Percentiles rank a stretch among this genome's conserved stretches.
Evolutionary conservation across 192 early-diverging fungal genomes (phyloP).

Genomic region (Coemansia sp.): DNA sequence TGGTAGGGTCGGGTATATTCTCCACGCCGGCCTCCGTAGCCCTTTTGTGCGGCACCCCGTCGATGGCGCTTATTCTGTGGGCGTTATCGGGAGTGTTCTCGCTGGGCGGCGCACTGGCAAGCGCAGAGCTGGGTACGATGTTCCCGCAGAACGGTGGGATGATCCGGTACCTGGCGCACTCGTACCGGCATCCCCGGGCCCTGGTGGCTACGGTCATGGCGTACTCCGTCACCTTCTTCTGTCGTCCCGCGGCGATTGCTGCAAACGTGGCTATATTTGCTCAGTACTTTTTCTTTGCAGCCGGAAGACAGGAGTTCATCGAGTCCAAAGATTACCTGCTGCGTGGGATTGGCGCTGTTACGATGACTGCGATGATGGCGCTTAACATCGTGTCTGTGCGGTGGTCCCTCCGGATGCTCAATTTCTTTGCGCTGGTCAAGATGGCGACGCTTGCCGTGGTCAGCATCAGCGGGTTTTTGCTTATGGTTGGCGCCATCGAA

Average conservation of each 20-base stretch:
- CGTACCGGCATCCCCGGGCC: conserved; percentile 54
- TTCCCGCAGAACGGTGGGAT: conserved; percentile 89
- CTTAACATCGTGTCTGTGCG: conserved; percentile 67
- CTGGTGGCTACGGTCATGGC: conserved; percentile 58
- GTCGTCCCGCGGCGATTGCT: conserved; percentile 54
- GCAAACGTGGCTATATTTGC: conserved; percentile 54
- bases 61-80: conserved; percentile 73
- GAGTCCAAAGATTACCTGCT: conserved; percentile 37
- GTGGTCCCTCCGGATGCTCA: conserved; percentile 65
- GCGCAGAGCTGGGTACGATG: conserved; percentile 86
- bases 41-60: conserved; percentile 63
- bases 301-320: conserved; percentile 23
- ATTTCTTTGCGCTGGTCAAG: conserved; percentile 71
- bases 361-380: conserved; percentile 58
- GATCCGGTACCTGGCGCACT: conserved; percentile 77
- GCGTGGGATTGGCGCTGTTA: conserved; percentile 58
- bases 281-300: conserved; percentile 58
- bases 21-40: conserved; percentile 75
- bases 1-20: conserved; percentile 81
- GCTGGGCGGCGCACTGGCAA: conserved; percentile 79
- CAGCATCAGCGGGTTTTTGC: conserved; percentile 68
- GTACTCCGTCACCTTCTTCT: conserved; percentile 58
- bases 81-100: conserved; percentile 69
- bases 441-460: conserved; percentile 67
- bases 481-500: conserved; percentile 59